These are phyloP conservation scores for Phascolomyces articulosus DNA, from an alignment of 371 early-diverging fungal species.

Conservation along the genomic window DNA sequence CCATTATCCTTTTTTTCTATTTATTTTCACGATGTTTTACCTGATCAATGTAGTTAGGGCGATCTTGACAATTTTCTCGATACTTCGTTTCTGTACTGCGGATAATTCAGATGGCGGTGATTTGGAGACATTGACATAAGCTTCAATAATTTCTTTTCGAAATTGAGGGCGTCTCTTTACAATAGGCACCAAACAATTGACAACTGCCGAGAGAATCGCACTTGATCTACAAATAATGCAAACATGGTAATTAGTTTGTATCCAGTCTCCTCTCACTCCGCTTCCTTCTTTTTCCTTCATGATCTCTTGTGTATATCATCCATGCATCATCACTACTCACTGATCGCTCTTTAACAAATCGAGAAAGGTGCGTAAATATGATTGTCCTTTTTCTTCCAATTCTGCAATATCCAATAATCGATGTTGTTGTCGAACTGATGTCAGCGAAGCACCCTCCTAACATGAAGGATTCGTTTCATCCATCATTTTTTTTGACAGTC, in stretches of 20 bases:
- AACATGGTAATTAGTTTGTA: neutral
- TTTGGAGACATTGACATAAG: slow-evolving; percentile 30
- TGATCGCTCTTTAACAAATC: slow-evolving; percentile 18
- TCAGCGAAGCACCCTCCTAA: slow-evolving; percentile 39
- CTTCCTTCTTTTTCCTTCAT: too few relatives aligned
- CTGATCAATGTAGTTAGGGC: slow-evolving; percentile 47
- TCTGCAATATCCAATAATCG: slow-evolving; percentile 34
- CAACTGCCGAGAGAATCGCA: slow-evolving; percentile 42
- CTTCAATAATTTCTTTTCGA: slow-evolving; percentile 21
- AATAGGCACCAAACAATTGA: slow-evolving; percentile 43
- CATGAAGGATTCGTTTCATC: neutral
- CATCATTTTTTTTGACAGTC: neutral
- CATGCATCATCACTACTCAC: slow-evolving; percentile 20
- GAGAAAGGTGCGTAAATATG: slow-evolving; percentile 13
- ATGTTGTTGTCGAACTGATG: slow-evolving; percentile 42
- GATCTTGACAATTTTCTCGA: slow-evolving; percentile 44
- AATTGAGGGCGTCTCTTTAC: slow-evolving; percentile 41
- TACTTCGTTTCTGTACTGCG: slow-evolving; percentile 40
- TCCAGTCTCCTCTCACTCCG: neutral
- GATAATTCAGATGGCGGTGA: slow-evolving; percentile 29
- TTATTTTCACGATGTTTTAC: slow-evolving; percentile 17
- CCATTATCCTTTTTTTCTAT: neutral
- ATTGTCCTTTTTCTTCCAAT: slow-evolving; percentile 38
- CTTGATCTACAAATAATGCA: slow-evolving; percentile 1
- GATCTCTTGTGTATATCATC: too few relatives aligned